A percentile compares a stretch with the other conserved stretches of the same genome.
These are phyloP conservation scores for Fusarium sp. DNA, from an alignment of 2,329 filamentous ascomycete genomes.

Conservation along the genomic window DNA sequence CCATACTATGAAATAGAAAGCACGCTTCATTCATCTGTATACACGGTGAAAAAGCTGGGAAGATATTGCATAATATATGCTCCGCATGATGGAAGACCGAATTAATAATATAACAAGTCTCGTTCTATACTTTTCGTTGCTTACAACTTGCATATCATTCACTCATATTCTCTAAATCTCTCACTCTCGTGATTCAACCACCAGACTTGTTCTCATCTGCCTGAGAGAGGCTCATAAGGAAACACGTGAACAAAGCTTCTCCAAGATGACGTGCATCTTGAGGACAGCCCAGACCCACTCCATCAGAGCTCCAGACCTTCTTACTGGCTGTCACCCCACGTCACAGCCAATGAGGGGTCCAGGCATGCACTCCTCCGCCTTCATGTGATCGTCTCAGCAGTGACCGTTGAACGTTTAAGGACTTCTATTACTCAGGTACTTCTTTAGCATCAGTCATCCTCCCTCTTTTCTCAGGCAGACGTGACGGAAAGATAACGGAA, in stretches of 20 bases:
- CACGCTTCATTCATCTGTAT: conserved; percentile 3
- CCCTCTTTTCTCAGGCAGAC: conserved; percentile 12
- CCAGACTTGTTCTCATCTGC: conserved; percentile 9
- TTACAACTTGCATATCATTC: neutral
- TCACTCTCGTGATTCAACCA: conserved; percentile 29
- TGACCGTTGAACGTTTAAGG: conserved; percentile 24
- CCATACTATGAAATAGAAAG: conserved; percentile 9
- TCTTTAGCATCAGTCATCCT: conserved; percentile 31
- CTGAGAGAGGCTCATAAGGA: conserved; percentile 6
- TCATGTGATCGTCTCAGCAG: conserved; percentile 52
- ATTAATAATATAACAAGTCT: neutral
- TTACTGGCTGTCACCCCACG: conserved; percentile 19
- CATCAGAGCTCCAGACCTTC: neutral
- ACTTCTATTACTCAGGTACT: conserved; percentile 23
- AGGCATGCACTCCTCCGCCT: conserved; percentile 39
- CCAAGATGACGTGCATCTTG: conserved; percentile 37
- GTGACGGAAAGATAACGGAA: conserved; percentile 5
- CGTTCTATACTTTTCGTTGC: neutral
- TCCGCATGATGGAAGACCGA: neutral
- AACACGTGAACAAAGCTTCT: conserved; percentile 30
- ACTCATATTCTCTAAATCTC: neutral
- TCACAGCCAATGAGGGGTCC: conserved; percentile 41
- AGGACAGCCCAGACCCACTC: conserved; percentile 12
- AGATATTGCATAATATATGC: neutral
- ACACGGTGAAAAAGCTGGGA: neutral